Conservation (phyloP, 2,329 filamentous ascomycete species). For the Alternaria atra region DNA sequence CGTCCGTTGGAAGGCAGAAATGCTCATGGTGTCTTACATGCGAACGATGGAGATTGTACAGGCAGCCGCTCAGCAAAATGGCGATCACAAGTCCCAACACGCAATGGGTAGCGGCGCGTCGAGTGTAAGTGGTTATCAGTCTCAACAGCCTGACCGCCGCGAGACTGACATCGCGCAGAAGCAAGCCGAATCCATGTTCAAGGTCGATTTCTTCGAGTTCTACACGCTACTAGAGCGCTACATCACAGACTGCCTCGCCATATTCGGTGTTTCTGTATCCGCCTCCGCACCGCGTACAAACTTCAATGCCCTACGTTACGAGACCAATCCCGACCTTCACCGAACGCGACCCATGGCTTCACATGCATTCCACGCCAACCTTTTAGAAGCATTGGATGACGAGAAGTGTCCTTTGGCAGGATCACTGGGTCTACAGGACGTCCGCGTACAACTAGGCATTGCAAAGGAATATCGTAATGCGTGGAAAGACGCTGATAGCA, state of each 20-base stretch:
- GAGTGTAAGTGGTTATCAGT: slow-evolving; percentile 26
- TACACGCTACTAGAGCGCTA: slow-evolving; percentile 77
- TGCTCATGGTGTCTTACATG: slow-evolving; percentile 41
- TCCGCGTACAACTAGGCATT: slow-evolving; percentile 66
- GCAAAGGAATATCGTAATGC: slow-evolving; percentile 76
- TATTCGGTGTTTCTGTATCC: slow-evolving; percentile 67
- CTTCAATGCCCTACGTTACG: slow-evolving; percentile 43
- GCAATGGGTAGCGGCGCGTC: slow-evolving; percentile 23
- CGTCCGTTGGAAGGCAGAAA: slow-evolving; percentile 49
- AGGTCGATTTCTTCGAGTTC: slow-evolving; percentile 80
- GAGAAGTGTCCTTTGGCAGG: slow-evolving; percentile 64
- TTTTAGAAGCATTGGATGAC: slow-evolving; percentile 69
- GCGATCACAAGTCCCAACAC: slow-evolving; percentile 18
- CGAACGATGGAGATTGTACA: slow-evolving; percentile 40
- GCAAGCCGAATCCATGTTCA: slow-evolving; percentile 68
- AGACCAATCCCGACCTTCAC: slow-evolving; percentile 41
- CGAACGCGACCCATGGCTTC: slow-evolving; percentile 33
- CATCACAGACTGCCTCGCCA: slow-evolving; percentile 70
- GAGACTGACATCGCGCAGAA: slow-evolving; percentile 28
- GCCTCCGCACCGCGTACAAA: slow-evolving; percentile 26
- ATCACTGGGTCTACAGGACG: slow-evolving; percentile 64
- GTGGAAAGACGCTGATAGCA: slow-evolving; percentile 73
- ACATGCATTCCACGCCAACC: slow-evolving; percentile 75
- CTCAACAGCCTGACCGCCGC: neutral
- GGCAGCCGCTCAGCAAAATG: slow-evolving; percentile 26